Evolutionary conservation across 257 asterid genomes (phyloP), one percentile per base, ranked within the genome.

Genomic region (Nicotiana tabacum): DNA sequence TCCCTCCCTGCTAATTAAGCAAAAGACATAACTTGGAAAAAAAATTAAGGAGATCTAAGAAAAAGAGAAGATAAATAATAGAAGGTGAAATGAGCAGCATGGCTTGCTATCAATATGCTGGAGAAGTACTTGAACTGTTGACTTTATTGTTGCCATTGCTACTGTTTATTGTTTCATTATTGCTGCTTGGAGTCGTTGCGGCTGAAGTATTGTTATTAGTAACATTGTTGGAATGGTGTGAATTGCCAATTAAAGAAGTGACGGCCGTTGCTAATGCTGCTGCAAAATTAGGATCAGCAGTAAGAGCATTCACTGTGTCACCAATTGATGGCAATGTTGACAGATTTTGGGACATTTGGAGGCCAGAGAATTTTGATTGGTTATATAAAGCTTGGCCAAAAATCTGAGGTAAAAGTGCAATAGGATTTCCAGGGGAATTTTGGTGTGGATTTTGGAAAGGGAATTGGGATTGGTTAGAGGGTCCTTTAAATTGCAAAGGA

Each of bases 241-340:
- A 81, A 70, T 87, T 90, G 1, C 92, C 95, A 18, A 95, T 88
- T 15, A 92, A 43, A 9, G 97, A 90, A 8, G 94, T 90, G 56
- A 95, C 87, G 30, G 96, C 98, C 6, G 95, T 93, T 0, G 96
- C 95, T 72, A 95, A 58, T 16, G 95, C 98, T 4, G 96, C 94
- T 0, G 98, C 89, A 66, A 95, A 92, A 80, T 90, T 93, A 4
- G 98, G 98, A 85, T 95, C 98, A 4, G 86, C 83, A 9, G 98
- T 85, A 21, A 95, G 86, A 4, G 94, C 92, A 48, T 82, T 92
- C 4, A 87, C 93, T 4, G 95, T 89, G 16, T 93, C 98, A 29
- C 92, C 82, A 92, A 64, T 51, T 32, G 86, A 86, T 57, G 55
- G 30, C 4, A 81, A 68, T 3, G 82, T 5, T 2, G 86, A 48